A percentile compares a stretch with the other conserved stretches of the same genome.
phyloP scores from a whole-genome alignment of 495 filamentous ascomycete genomes.

The Talaromyces liani region DNA sequence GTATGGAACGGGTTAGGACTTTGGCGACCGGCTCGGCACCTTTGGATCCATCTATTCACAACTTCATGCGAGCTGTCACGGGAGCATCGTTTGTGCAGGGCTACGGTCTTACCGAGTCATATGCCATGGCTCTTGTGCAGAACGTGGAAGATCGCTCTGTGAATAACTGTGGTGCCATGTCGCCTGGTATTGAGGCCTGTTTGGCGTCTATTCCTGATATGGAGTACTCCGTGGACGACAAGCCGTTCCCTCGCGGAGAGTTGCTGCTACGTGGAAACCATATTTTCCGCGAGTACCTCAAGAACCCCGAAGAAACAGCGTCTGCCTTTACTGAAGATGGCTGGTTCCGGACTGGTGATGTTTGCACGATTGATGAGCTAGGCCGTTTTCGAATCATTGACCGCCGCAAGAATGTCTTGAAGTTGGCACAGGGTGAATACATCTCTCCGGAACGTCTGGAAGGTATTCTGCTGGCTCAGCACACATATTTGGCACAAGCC shows the following conservation, averaged over 20 bases:
- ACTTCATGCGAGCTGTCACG: constrained; percentile 80
- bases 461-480: constrained; percentile 80
- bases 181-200: constrained; percentile 64
- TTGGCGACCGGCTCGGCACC: constrained; percentile 91
- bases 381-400: constrained; percentile 92
- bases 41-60: constrained; percentile 76
- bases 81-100: constrained; percentile 79
- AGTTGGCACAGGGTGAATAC: constrained; percentile 96
- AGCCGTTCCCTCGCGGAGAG: constrained; percentile 89
- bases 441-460: constrained; percentile 96
- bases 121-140: constrained; percentile 69
- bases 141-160: constrained; percentile 56
- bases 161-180: constrained; percentile 76
- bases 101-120: constrained; percentile 94
- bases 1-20: constrained; percentile 61
- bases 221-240: constrained; percentile 87
- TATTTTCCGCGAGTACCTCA: constrained; percentile 79
- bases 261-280: constrained; percentile 72
- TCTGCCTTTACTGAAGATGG: constrained; percentile 81
- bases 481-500: constrained; percentile 66
- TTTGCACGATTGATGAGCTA: constrained; percentile 70
- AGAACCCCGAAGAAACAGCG: constrained; percentile 76
- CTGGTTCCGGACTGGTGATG: constrained; percentile 96
- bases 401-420: constrained; percentile 96
- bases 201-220: constrained; percentile 87